Evolutionary conservation across 768 basidiomycete species (phyloP), one percentile per base, ranked within the genome.

Genomic region (Pulveroboletus sp.): DNA sequence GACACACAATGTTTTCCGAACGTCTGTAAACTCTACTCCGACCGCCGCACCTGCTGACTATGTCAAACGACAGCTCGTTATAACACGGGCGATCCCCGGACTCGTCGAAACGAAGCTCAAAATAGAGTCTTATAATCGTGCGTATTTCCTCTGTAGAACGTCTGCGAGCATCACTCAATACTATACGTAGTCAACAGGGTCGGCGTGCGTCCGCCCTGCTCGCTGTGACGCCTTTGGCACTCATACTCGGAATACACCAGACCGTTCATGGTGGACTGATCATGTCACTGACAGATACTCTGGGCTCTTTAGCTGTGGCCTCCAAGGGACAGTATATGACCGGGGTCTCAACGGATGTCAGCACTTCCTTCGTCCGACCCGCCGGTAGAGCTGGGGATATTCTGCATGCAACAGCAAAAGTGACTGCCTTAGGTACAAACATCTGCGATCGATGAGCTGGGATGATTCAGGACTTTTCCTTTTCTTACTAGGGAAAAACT

Each of bases 301-400:
- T 92, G 15, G 89, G 90, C 4, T 91, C 89, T 1, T 77, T 92
- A 15, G 89, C 85, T n/a, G 80, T 93, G 24, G 86, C 89, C 1
- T 79, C 83, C 13, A 83, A 83, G 55, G 90, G 90, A 3, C 83
- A 89, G 8, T 93, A 72, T 60, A 89, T 90, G 89, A 92, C 90
- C 0, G 89, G 90, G 14, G 89, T 92, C 9, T 89, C 87, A 3
- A 89, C 88, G 4, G 89, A 92, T 62, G 81, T 93, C 55, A 83
- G 71, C 21, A 78, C 89, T 0, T 86, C 86, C 1, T 92, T 91
- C 54, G 79, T 91, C 50, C 81, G 82, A 31, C 87, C 86, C 17
- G 85, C 78, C 6, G 90, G 90, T n/a, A 76, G 72, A 47, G 70
- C 73, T 0, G 90, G 89, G 10, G 87, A 91, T 53, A 68, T 76